Base-by-base conservation (phyloP, 2,329 filamentous ascomycete species). In the Bipolaris victoriae region DNA sequence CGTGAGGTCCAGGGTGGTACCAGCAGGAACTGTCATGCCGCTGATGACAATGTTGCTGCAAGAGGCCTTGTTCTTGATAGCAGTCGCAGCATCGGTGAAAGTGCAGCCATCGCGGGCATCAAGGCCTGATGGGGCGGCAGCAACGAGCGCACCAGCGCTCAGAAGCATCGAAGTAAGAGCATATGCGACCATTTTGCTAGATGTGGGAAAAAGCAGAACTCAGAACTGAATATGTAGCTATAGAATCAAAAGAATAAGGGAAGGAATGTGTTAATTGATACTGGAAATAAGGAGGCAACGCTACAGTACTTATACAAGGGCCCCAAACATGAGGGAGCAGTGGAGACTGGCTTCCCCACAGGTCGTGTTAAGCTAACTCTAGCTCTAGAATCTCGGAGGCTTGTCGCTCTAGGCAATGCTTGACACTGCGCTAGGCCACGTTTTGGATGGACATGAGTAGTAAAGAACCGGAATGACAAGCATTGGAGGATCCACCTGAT, bases 1-100 rank as follows among this genome's bases (percentile, higher is more conserved):
- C 11, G 84, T 84, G 58, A 88, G 70, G 67, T 88, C 84, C 3
- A 89, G 80, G 3, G 85, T 87, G 9, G 77, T 76, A 20, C 85
- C 85, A 6, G 84, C 81, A 3, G 86, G 86, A 13, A 88, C 85
- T 16, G 74, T 74, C 44, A 88, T 80, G 62, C 79, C 78, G 57
- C 78, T 79, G 18, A 88, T 76, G 18, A 81, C 72, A 58, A 88
- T 86, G 48, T 77, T 80, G 10, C 83, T 77, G 74, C 86, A 88
- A 13, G 78, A 78, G 7, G 70, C 66, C 73, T 85, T 84, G 65
- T 78, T 77, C 58, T 78, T 77, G 58, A 76, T 80, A 43, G 82
- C 83, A 3, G 77, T 66, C 4, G 79, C 77, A 49, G 82, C 80
- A 49, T 80, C 78, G 41, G 79, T 84, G 69, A 88, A 86, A 13